Percentiles rank a stretch among this genome's conserved stretches.
Conservation (phyloP, 805 yeast genomes). For the Saccharomycopsis vini region DNA sequence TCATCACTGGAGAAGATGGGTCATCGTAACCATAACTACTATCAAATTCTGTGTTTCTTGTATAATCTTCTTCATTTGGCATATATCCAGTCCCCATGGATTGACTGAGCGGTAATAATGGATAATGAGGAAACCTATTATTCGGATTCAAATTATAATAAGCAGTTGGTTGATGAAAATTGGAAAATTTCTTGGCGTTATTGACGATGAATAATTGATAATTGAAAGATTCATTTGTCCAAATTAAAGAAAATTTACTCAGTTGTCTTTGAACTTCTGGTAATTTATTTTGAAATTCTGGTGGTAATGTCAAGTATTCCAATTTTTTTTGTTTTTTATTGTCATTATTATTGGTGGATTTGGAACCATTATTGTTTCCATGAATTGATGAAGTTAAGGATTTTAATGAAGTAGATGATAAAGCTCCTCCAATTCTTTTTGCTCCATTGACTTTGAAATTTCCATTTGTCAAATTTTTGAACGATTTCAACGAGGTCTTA, state of each 20-base stretch:
- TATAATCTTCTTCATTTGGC: constrained; percentile 17
- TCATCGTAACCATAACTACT: not conserved
- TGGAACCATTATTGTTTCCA: not conserved
- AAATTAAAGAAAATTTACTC: constrained; percentile 37
- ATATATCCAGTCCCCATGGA: constrained; percentile 13
- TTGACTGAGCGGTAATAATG: constrained; percentile 16
- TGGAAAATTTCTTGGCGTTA: constrained; percentile 5
- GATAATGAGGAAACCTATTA: constrained; percentile 18
- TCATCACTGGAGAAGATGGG: too few relatives aligned
- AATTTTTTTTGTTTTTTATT: constrained; percentile 1
- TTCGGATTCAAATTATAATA: constrained; percentile 8
- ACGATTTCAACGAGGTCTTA: constrained; percentile 12
- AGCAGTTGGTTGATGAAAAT: constrained; percentile 14
- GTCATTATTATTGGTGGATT: not conserved
- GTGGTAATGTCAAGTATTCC: constrained; percentile 30
- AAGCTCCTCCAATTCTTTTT: constrained; percentile 13
- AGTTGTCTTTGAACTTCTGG: constrained; percentile 40
- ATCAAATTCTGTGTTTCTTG: constrained; percentile 7
- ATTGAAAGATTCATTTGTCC: constrained; percentile 35
- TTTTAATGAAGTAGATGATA: constrained; percentile 19
- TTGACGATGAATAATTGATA: constrained; percentile 24
- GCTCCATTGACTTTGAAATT: constrained; percentile 2
- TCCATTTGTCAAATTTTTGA: constrained; percentile 10
- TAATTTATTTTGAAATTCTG: constrained; percentile 35
- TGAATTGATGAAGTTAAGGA: constrained; percentile 11